Conservation (phyloP, 176 grass and related monocot species). For the Oryza rufipogon region DNA sequence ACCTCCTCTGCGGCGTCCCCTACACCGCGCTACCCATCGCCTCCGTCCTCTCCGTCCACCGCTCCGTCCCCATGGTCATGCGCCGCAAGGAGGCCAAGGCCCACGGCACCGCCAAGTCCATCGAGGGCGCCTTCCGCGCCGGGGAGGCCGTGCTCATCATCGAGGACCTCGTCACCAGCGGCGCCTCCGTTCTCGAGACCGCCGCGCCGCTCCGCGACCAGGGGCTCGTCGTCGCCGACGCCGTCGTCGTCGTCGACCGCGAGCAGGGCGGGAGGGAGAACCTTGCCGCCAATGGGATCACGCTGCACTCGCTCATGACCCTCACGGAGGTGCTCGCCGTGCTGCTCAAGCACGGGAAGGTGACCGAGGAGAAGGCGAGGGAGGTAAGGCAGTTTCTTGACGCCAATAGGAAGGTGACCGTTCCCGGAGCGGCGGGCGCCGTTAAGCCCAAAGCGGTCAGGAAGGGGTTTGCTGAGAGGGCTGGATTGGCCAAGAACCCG, state of each 20-base stretch:
- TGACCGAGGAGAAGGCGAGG: conserved; percentile 65
- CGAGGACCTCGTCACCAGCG: conserved; percentile 96
- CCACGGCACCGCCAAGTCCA: conserved; percentile 83
- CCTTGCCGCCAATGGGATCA: conserved; percentile 65
- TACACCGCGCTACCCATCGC: conserved; percentile 97
- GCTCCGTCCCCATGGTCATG: conserved; percentile 82
- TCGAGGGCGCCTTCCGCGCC: conserved; percentile 67
- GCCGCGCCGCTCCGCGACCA: conserved; percentile 58
- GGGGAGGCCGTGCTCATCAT: conserved; percentile 76
- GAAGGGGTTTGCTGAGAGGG: conserved; percentile 64
- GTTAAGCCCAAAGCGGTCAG: conserved; percentile 28
- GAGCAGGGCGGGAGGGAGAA: conserved; percentile 92
- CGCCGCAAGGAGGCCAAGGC: conserved; percentile 96
- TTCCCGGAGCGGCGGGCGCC: conserved; percentile 42
- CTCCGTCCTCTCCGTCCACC: conserved; percentile 66
- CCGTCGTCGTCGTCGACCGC: conserved; percentile 85
- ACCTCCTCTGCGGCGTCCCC: conserved; percentile 85
- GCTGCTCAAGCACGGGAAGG: conserved; percentile 60
- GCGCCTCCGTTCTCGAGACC: conserved; percentile 88
- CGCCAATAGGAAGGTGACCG: conserved; percentile 76
- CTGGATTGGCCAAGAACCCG: conserved; percentile 59
- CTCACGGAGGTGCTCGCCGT: conserved; percentile 82
- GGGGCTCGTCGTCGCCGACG: conserved; percentile 62
- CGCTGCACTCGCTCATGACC: conserved; percentile 72
- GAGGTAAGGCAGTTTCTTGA: conserved; percentile 85